Evolutionary conservation across 176 grass and related monocot species (phyloP), one percentile per base, ranked within the genome.

Genomic region (Juncus effusus): DNA sequence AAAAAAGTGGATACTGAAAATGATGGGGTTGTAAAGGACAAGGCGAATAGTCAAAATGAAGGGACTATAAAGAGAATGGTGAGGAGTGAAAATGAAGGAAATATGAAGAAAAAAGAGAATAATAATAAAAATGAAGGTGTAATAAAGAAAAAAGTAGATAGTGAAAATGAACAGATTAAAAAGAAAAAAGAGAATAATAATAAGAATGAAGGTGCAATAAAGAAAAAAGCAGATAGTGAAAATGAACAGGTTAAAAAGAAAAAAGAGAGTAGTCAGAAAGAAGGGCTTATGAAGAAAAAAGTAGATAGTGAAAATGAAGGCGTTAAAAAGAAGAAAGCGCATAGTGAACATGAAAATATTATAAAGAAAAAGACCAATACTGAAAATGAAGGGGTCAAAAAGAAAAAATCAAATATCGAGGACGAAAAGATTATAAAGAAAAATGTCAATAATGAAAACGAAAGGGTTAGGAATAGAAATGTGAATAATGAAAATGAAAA

Each of bases 201-300:
- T 53, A 69, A 69, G 38, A 28, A 40, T 9, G 9, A 19, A 47
- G 7, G 3, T 56, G n/a, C 5, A 0, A 69, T 53, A 54, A 55
- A 11, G 44, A 69, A 41, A 54, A 47, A 69, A 52, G 7, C 13
- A 52, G 49, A 41, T 12, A 19, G 50, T 6, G 45, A 52, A 35
- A 35, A 50, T 12, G 8, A 16, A 50, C 45, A 7, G 0, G 56
- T 39, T 40, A 38, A 42, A 10, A 36, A 2, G 1, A 7, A 14
- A 56, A 69, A 69, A 38, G 14, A 52, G 54, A 69, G 35, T 54
- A 69, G 8, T 69, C 35, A 47, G 54, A 69, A 69, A 54, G 51
- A 40, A 28, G 9, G 16, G 36, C 5, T 7, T 56, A 38, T 6
- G 1, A 69, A 54, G 54, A 55, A 11, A 42, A 69, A 41, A 54